These are phyloP conservation scores for Hemileia vastatrix DNA, from an alignment of 1,284 basidiomycete genomes.

Conservation along the genomic window DNA sequence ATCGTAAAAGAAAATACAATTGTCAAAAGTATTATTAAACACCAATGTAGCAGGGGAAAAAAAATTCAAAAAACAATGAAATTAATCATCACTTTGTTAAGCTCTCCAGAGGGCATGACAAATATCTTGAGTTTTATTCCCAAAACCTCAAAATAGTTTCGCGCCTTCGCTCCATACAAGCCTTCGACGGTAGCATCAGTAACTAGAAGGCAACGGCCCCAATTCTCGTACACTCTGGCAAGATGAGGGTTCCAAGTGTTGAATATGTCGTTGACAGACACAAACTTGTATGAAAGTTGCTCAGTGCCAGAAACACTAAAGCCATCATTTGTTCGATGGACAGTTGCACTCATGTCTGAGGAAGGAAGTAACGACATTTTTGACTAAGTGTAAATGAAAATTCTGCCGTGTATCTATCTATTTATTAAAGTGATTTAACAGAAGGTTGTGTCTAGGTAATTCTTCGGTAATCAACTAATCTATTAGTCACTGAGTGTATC, in stretches of 20 bases:
- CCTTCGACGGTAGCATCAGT: slow-evolving; percentile 46
- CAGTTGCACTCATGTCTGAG: not conserved
- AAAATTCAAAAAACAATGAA: not conserved
- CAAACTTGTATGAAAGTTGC: slow-evolving; percentile 33
- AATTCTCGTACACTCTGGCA: slow-evolving; percentile 47
- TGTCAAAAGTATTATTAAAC: not conserved
- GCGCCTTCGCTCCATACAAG: slow-evolving; percentile 33
- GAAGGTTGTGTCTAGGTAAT: too few relatives aligned
- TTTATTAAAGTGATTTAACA: too few relatives aligned
- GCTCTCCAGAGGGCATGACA: slow-evolving; percentile 48
- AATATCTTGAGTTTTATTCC: slow-evolving; percentile 47
- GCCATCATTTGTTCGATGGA: not conserved
- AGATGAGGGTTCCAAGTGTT: slow-evolving; percentile 46
- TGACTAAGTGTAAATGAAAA: too few relatives aligned
- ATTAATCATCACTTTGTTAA: slow-evolving; percentile 47
- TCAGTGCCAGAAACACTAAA: not conserved
- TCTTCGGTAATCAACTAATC: too few relatives aligned
- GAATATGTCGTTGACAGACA: slow-evolving; percentile 47
- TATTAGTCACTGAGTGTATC: too few relatives aligned
- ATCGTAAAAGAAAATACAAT: not conserved
- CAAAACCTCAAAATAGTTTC: slow-evolving; percentile 46
- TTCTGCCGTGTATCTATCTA: too few relatives aligned
- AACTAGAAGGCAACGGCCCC: slow-evolving; percentile 47
- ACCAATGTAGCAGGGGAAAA: not conserved
- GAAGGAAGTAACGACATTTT: not conserved